Evolutionary conservation across 2,329 filamentous ascomycete genomes (phyloP).

Genomic region (Penicillium psychrosexuale): DNA sequence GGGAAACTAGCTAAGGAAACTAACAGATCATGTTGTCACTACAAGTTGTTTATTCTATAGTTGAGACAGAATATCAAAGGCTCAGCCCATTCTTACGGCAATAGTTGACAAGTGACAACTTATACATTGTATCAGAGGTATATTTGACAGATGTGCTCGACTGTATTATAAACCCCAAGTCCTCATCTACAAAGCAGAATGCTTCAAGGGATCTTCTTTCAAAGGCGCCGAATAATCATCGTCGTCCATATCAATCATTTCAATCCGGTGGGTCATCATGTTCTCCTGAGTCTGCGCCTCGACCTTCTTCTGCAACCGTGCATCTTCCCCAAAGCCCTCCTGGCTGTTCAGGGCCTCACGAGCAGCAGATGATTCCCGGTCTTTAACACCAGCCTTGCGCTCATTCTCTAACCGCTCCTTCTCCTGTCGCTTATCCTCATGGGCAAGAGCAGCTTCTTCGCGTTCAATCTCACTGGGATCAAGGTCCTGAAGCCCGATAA

Average conservation of each 20-base stretch:
- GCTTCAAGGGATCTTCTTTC: constrained; percentile 17
- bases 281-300: constrained; percentile 31
- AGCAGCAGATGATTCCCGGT: constrained; percentile 13
- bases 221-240: constrained; percentile 18
- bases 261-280: constrained; percentile 22
- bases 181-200: constrained; percentile 15
- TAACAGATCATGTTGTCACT: not conserved
- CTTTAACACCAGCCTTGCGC: constrained; percentile 26
- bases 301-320: constrained; percentile 28
- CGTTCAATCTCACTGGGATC: constrained; percentile 46
- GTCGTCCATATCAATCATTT: constrained; percentile 22
- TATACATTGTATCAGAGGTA: not conserved
- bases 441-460: constrained; percentile 41
- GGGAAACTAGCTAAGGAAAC: not conserved
- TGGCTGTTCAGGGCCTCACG: constrained; percentile 20
- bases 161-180: not conserved
- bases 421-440: constrained; percentile 41
- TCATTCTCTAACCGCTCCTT: constrained; percentile 33
- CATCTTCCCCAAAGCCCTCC: constrained; percentile 26
- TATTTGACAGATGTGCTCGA: not conserved
- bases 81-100: not conserved
- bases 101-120: not conserved
- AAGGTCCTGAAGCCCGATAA: constrained; percentile 67
- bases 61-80: not conserved
- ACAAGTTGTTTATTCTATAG: not conserved